Evolutionary conservation across 805 yeast genomes (phyloP), one percentile per base, ranked within the genome.

Genomic region (Zygosaccharomyces kombuchaensis): DNA sequence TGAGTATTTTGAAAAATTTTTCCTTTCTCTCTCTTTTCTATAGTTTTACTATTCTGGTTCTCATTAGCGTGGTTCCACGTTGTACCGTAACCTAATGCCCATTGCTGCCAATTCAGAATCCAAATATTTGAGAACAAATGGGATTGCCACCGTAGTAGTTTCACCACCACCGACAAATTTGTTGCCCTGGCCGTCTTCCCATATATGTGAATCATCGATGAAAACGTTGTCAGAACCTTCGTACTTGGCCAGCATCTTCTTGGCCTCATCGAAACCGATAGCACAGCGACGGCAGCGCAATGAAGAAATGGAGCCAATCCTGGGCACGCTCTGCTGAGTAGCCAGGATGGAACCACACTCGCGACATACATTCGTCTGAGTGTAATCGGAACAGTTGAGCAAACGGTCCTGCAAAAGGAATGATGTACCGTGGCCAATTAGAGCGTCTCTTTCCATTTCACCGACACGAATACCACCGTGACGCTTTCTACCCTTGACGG

Each of bases 381-480:
- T 81, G 72, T 93, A 93, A 68, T 93, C 99, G 6, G 96, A 86
- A 63, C 96, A 89, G 71, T 93, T 93, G 65, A 93, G 76, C 62
- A 93, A 74, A 70, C 99, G 82, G 67, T 93, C 99, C 69, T 91
- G 98, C 56, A 93, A 73, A 59, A 93, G 71, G 80, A 79, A 93
- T 1, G 99, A 89, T 6, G 99, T 85, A 70, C 99, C 99, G 64
- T 93, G 99, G 48, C 98, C 99, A 67, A 93, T 89, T 59, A 93
- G 75, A 2, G 99, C 99, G 77, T 93, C 99, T 73, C 99, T 86
- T 72, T 93, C 99, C 99, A 93, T 93, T 70, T 93, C 99, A 68
- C 99, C 99, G 32, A 93, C 95, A 77, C 99, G 95, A 58, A 93
- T 93, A 84, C 99, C 99, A 71, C 99, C 99, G 55, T 85, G 82